phyloP scores from a whole-genome alignment of 495 filamentous ascomycete species.

The Penicillium taxi region DNA sequence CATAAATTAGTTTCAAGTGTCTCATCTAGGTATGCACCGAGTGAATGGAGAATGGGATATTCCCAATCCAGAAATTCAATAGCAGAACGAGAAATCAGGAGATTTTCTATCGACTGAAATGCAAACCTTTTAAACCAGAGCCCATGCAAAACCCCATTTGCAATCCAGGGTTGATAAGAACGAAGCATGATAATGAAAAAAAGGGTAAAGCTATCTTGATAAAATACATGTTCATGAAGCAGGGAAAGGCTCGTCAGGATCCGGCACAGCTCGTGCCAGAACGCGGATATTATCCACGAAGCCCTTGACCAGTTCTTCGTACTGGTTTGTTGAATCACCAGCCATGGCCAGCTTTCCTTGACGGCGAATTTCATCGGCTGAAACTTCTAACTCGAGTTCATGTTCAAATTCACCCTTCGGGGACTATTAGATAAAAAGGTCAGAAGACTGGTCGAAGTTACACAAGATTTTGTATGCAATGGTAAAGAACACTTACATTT shows the following conservation, averaged over 20 bases:
- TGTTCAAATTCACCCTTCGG: conserved; percentile 60
- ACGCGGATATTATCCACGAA: conserved; percentile 77
- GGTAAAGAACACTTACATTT: conserved; percentile 42
- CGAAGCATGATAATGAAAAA: too few relatives aligned
- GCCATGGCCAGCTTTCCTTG: conserved; percentile 56
- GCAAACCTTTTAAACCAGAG: too few relatives aligned
- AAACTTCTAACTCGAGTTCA: conserved; percentile 82
- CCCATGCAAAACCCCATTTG: too few relatives aligned
- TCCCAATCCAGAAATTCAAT: too few relatives aligned
- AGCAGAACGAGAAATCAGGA: too few relatives aligned
- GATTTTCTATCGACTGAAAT: too few relatives aligned
- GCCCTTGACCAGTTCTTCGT: conserved; percentile 66
- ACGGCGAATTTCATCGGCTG: conserved; percentile 54
- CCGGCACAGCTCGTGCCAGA: conserved; percentile 49
- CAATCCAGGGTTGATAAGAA: too few relatives aligned
- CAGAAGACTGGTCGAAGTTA: conserved; percentile 10
- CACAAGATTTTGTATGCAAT: conserved; percentile 1
- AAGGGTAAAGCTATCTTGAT: too few relatives aligned
- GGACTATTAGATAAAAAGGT: conserved; percentile 26
- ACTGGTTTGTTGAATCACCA: conserved; percentile 52
- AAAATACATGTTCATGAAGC: conserved; percentile 20
- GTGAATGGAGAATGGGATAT: too few relatives aligned
- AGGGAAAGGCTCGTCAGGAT: conserved; percentile 18
- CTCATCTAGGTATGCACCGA: too few relatives aligned
- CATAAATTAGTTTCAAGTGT: too few relatives aligned